These are phyloP conservation scores for Pneumocystis jirovecii DNA, from an alignment of 1,139 yeast genomes.

Conservation along the genomic window DNA sequence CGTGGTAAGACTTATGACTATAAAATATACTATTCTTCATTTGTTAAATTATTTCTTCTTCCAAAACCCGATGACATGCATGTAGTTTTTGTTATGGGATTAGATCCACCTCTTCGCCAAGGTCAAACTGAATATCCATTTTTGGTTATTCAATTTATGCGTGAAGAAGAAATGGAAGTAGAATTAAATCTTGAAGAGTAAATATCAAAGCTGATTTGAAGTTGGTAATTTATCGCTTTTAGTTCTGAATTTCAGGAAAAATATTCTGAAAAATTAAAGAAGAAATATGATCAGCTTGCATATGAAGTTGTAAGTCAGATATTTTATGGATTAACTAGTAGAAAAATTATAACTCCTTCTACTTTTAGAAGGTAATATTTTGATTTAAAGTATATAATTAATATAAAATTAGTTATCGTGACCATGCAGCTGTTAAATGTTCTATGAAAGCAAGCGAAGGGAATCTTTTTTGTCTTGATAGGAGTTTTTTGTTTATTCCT, in stretches of 20 bases:
- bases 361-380: constrained; percentile 23
- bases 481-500: constrained; percentile 78
- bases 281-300: constrained; percentile 66
- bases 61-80: constrained; percentile 93
- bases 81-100: constrained; percentile 71
- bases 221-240: background rate
- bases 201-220: background rate
- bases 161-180: constrained; percentile 82
- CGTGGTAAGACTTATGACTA: constrained; percentile 97
- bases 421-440: constrained; percentile 76
- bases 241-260: constrained; percentile 41
- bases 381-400: constrained; percentile 26
- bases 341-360: constrained; percentile 79
- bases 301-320: constrained; percentile 81
- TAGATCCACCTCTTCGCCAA: constrained; percentile 86
- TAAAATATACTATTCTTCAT: constrained; percentile 79
- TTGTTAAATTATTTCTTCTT: constrained; percentile 76
- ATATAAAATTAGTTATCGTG: constrained; percentile 18
- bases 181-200: constrained; percentile 75
- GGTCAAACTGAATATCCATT: constrained; percentile 96
- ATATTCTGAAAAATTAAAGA: constrained; percentile 62
- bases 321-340: constrained; percentile 77
- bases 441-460: constrained; percentile 94
- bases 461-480: constrained; percentile 75
- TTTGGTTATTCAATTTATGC: constrained; percentile 71